A percentile compares a stretch with the other conserved stretches of the same genome.
Evolutionary conservation across 129 eudicot species (phyloP).

Genomic region (Calendula officinalis): DNA sequence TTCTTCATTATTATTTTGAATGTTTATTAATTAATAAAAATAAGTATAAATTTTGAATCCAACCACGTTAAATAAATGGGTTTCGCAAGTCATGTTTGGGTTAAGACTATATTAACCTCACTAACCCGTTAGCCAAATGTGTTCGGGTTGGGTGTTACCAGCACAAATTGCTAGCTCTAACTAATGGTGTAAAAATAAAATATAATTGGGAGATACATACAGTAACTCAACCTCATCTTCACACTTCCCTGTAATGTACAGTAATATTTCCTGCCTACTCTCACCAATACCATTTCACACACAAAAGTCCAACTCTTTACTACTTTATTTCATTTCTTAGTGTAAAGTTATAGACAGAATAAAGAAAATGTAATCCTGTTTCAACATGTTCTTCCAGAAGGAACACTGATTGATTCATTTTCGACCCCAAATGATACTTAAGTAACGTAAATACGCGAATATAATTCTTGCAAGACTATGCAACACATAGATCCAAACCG

Average conservation of each 20-base stretch:
- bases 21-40: too few relatives aligned
- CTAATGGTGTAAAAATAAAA: neutral
- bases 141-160: too few relatives aligned
- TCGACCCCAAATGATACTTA: neutral
- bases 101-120: too few relatives aligned
- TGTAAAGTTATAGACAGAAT: neutral
- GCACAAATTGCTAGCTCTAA: too few relatives aligned
- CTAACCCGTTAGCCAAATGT: too few relatives aligned
- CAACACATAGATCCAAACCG: too few relatives aligned
- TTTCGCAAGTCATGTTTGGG: too few relatives aligned
- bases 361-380: neutral
- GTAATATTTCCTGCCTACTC: constrained; percentile 44
- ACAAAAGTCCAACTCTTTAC: neutral
- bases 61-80: too few relatives aligned
- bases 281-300: constrained; percentile 24
- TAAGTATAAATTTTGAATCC: too few relatives aligned
- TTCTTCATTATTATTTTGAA: constrained; percentile 13
- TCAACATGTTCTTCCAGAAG: neutral
- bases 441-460: neutral
- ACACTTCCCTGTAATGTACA: neutral
- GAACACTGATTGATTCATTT: neutral
- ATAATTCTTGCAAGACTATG: neutral
- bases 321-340: constrained; percentile 1
- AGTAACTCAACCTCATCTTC: neutral
- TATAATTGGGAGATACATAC: neutral